A percentile compares a stretch with the other conserved stretches of the same genome.
These are phyloP conservation scores for Neurospora pannonica DNA, from an alignment of 495 filamentous ascomycete species.

Conservation along the genomic window DNA sequence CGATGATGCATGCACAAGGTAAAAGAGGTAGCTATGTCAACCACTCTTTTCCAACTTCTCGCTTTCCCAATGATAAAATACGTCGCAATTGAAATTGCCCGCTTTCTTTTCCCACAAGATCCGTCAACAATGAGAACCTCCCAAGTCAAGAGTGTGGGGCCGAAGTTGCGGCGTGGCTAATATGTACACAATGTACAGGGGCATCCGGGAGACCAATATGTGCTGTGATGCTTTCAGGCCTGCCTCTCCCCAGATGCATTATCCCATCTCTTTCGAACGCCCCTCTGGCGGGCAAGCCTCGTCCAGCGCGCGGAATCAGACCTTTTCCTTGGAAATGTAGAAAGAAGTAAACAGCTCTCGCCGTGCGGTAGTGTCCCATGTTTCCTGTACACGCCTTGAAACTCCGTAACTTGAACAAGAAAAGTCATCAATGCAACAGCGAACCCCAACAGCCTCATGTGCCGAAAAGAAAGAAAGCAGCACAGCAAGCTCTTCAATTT, in stretches of 20 bases:
- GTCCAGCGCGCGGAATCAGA: background rate
- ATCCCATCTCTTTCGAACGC: background rate
- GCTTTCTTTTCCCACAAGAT: background rate
- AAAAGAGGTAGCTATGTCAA: background rate
- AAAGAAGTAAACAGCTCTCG: slow-evolving; percentile 8
- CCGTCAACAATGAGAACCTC: background rate
- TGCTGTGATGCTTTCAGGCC: background rate
- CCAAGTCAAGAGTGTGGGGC: background rate
- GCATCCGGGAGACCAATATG: background rate
- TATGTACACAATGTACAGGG: slow-evolving; percentile 2
- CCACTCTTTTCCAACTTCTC: background rate
- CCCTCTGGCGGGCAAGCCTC: background rate
- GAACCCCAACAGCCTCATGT: background rate
- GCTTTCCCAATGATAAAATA: slow-evolving; percentile 3
- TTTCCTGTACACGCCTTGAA: slow-evolving; percentile 14
- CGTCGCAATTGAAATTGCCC: background rate
- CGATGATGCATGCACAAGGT: background rate
- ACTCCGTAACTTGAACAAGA: slow-evolving; percentile 8
- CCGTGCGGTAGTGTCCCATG: slow-evolving; percentile 12
- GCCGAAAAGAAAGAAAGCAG: slow-evolving; percentile 1
- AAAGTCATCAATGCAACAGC: background rate
- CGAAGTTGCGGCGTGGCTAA: background rate
- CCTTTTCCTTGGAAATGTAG: background rate
- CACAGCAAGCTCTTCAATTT: background rate
- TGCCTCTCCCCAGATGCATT: background rate